These are phyloP conservation scores for Phytopythium oedochilum DNA, from an alignment of 352 stramenopile species.

Conservation along the genomic window DNA sequence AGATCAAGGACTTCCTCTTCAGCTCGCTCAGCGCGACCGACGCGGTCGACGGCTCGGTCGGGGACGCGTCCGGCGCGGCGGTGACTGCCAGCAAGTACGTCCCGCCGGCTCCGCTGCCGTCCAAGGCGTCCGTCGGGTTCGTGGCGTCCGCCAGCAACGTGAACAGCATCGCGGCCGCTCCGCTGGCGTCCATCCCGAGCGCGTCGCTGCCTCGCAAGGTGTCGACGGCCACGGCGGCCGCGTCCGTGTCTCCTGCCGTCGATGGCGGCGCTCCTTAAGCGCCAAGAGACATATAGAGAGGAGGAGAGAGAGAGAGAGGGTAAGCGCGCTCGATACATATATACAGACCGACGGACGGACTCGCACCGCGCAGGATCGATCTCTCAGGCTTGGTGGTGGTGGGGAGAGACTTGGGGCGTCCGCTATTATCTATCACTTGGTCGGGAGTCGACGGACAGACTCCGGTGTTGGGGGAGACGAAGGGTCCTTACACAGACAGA, in stretches of 20 bases:
- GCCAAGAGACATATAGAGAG: neutral
- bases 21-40: constrained; percentile 4
- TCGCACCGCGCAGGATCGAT: too few species aligned
- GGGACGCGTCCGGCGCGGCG: neutral
- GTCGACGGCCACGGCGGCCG: neutral
- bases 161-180: constrained; percentile 4
- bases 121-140: neutral
- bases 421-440: constrained; percentile 3
- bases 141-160: neutral
- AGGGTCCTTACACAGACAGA: neutral
- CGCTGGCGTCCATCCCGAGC: constrained; percentile 12
- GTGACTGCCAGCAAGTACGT: neutral
- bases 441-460: neutral
- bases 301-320: neutral
- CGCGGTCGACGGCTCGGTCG: neutral
- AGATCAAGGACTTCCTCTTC: constrained; percentile 52
- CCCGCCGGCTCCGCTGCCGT: neutral
- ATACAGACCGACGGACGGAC: neutral
- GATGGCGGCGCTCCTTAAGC: neutral
- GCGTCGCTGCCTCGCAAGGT: constrained; percentile 14
- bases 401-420: too few species aligned
- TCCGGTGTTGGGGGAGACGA: too few species aligned
- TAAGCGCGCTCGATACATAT: neutral
- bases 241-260: neutral
- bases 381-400: too few species aligned